Percentiles rank a stretch among this genome's conserved stretches.
These are phyloP conservation scores for Bryoglossum gracile DNA, from an alignment of 495 filamentous ascomycete species.

Conservation along the genomic window DNA sequence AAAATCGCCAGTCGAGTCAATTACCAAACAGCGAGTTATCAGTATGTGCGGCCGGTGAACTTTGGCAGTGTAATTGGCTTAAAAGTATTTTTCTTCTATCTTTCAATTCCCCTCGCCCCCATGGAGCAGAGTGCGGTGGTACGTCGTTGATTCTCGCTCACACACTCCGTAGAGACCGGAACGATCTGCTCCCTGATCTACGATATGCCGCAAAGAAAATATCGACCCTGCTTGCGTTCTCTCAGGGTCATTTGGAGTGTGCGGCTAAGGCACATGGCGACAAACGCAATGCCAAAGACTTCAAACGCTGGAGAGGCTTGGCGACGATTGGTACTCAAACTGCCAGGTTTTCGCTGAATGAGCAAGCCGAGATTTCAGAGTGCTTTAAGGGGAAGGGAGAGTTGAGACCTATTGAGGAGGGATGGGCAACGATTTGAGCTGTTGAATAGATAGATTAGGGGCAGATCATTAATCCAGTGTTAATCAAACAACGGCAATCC, in stretches of 20 bases:
- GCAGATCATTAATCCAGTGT: constrained; percentile 32
- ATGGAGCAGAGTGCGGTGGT: no score
- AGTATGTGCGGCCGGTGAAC: constrained; percentile 35
- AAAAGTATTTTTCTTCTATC: constrained; percentile 15
- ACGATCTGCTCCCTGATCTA: constrained; percentile 35
- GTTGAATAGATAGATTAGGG: constrained; percentile 23
- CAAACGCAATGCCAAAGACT: constrained; percentile 30
- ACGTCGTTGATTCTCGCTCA: no score
- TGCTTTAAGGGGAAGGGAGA: constrained; percentile 31
- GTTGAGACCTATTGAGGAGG: constrained; percentile 29
- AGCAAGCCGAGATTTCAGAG: constrained; percentile 35
- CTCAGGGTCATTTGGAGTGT: constrained; percentile 34
- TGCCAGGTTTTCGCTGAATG: constrained; percentile 32
- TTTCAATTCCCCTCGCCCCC: neutral
- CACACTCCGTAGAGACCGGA: constrained; percentile 26
- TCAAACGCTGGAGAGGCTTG: constrained; percentile 31
- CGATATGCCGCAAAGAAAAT: constrained; percentile 30
- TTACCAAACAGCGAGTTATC: constrained; percentile 33
- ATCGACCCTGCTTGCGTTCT: constrained; percentile 32
- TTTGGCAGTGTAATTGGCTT: constrained; percentile 38
- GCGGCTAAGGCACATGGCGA: constrained; percentile 32
- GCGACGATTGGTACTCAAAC: constrained; percentile 30
- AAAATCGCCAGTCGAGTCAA: constrained; percentile 36
- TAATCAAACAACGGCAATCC: neutral
- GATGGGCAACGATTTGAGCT: constrained; percentile 25